Percentiles rank a stretch among this genome's conserved stretches.
phyloP scores from a whole-genome alignment of 2,329 filamentous ascomycete genomes.

The Colletotrichum phormii region DNA sequence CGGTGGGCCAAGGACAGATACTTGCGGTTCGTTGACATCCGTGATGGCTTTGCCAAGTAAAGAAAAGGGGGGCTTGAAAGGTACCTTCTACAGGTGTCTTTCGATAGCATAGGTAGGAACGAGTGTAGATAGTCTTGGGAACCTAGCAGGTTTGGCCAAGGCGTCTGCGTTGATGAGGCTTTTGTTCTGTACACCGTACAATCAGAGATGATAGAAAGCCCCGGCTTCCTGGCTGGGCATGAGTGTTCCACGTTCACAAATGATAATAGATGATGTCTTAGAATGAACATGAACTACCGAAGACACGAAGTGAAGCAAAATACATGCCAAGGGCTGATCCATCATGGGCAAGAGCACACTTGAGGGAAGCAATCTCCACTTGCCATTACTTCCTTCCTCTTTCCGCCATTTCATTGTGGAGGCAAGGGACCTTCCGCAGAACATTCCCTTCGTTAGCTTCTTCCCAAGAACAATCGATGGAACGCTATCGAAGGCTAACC shows the following conservation, averaged over 20 bases:
- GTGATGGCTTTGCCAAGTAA: slow-evolving; percentile 50
- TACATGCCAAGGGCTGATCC: neutral
- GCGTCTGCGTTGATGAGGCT: too few relatives aligned
- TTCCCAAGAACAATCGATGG: neutral
- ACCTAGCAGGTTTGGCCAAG: too few relatives aligned
- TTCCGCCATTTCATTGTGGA: neutral
- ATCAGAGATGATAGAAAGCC: too few relatives aligned
- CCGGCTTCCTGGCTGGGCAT: too few relatives aligned
- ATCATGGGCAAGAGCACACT: neutral
- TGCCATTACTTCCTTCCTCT: neutral
- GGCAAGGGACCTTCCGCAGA: neutral
- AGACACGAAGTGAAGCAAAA: neutral
- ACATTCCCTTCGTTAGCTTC: neutral
- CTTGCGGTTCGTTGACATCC: slow-evolving; percentile 57
- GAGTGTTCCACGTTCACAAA: too few relatives aligned
- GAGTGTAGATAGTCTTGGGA: neutral
- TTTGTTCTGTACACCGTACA: too few relatives aligned
- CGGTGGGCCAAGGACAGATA: slow-evolving; percentile 60
- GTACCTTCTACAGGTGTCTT: neutral
- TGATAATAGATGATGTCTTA: too few relatives aligned
- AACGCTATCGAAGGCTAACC: neutral
- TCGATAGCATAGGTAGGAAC: neutral
- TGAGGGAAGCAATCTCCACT: neutral
- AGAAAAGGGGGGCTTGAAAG: too few relatives aligned
- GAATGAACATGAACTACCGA: too few relatives aligned